Evolutionary conservation across 495 filamentous ascomycete genomes (phyloP).

Genomic region (Trichoderma gamsii): DNA sequence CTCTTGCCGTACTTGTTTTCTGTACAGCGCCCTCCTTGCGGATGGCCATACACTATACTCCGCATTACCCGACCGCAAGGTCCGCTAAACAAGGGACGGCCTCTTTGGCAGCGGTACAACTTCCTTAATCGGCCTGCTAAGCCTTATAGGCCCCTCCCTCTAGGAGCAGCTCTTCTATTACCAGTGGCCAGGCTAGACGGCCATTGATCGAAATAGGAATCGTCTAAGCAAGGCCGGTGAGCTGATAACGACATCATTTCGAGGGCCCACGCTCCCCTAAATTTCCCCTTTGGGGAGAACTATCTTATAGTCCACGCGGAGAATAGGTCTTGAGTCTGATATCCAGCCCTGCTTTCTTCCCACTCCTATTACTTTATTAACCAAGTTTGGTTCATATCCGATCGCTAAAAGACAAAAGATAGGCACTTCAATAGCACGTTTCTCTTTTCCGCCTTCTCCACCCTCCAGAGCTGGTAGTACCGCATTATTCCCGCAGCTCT

Average conservation of each 20-base stretch:
- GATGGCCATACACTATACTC: not conserved
- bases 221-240: not conserved
- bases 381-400: no score
- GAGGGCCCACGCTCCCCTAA: not conserved
- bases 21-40: no score
- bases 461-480: not conserved
- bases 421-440: not conserved
- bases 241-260: not conserved
- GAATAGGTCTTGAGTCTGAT: no score
- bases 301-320: not conserved
- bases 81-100: not conserved
- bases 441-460: not conserved
- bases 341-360: no score
- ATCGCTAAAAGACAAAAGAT: no score
- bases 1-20: no score
- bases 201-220: not conserved
- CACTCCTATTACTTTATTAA: no score
- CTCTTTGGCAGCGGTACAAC: not conserved
- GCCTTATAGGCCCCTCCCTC: constrained; percentile 1
- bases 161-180: not conserved
- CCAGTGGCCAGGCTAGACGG: not conserved
- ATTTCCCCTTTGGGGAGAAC: not conserved
- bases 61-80: constrained; percentile 5
- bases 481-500: not conserved
- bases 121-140: not conserved